A percentile compares a stretch with the other conserved stretches of the same genome.
These are phyloP conservation scores for Cutaneotrichosporon spelunceum DNA, from an alignment of 1,284 basidiomycete species.

Conservation along the genomic window DNA sequence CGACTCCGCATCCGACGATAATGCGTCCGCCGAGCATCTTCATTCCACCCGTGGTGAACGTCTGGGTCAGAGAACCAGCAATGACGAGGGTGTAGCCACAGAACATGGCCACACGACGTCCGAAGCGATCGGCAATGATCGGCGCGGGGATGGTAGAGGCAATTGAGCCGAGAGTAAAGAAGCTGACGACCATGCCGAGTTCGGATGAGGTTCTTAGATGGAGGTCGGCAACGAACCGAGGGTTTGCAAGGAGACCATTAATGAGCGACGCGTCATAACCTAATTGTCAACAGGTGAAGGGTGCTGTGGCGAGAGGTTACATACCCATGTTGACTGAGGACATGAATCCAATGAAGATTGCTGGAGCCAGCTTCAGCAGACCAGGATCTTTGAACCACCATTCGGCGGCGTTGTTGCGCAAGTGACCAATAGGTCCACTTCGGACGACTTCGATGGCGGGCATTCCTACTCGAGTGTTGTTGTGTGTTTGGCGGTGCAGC, in stretches of 20 bases:
- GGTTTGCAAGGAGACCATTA: slow-evolving; percentile 15
- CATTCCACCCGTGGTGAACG: background rate
- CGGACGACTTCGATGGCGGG: too few species aligned
- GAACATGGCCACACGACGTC: slow-evolving; percentile 9
- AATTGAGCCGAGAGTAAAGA: slow-evolving; percentile 9
- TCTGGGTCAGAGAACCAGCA: slow-evolving; percentile 1
- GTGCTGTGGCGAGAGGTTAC: background rate
- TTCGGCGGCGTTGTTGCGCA: slow-evolving; percentile 16
- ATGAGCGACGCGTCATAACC: slow-evolving; percentile 23
- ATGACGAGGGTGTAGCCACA: slow-evolving; percentile 16
- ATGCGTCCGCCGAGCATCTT: slow-evolving; percentile 12
- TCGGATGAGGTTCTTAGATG: slow-evolving; percentile 7
- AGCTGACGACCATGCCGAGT: slow-evolving; percentile 15
- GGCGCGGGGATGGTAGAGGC: slow-evolving; percentile 9
- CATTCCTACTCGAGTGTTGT: too few species aligned
- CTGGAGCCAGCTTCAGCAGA: slow-evolving; percentile 12
- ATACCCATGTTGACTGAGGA: slow-evolving; percentile 9
- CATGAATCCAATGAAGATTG: slow-evolving; percentile 14
- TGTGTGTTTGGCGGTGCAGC: too few species aligned
- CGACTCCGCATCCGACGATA: slow-evolving; percentile 10
- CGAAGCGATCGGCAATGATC: slow-evolving; percentile 13
- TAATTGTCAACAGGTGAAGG: too few species aligned
- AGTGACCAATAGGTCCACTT: background rate
- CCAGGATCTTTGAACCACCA: slow-evolving; percentile 20
- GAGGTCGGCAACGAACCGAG: slow-evolving; percentile 4